These are phyloP conservation scores for Cladophialophora bantiana DNA, from an alignment of 2,329 filamentous ascomycete genomes.

Conservation along the genomic window DNA sequence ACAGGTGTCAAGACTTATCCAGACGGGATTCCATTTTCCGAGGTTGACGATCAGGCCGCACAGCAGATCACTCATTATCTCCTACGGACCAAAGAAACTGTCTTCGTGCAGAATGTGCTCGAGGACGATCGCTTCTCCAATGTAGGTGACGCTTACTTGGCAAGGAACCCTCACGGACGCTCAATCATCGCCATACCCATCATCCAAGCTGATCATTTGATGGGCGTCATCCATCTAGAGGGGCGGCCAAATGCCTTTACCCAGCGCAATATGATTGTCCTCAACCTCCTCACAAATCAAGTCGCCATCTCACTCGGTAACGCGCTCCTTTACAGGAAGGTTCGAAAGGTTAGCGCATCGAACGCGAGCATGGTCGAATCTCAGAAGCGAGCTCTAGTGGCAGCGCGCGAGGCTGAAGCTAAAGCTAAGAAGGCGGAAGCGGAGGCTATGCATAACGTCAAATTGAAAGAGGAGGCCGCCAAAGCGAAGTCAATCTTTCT, in stretches of 20 bases:
- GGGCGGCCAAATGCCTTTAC: slow-evolving; percentile 70
- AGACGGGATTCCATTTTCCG: slow-evolving; percentile 63
- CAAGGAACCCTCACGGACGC: slow-evolving; percentile 62
- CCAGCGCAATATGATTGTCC: slow-evolving; percentile 61
- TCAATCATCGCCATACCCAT: slow-evolving; percentile 70
- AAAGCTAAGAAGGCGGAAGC: slow-evolving; percentile 71
- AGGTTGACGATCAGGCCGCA: slow-evolving; percentile 65
- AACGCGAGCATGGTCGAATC: slow-evolving; percentile 71
- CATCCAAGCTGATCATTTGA: slow-evolving; percentile 64
- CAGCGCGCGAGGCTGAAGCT: slow-evolving; percentile 67
- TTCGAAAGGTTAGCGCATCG: slow-evolving; percentile 67
- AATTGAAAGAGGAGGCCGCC: slow-evolving; percentile 70
- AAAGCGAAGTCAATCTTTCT: slow-evolving; percentile 58
- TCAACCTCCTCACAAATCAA: slow-evolving; percentile 68
- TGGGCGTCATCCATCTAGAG: slow-evolving; percentile 69
- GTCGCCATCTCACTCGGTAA: slow-evolving; percentile 70
- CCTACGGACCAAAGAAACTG: slow-evolving; percentile 67
- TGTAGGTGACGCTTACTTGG: slow-evolving; percentile 63
- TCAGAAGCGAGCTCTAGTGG: slow-evolving; percentile 67
- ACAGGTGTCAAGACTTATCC: slow-evolving; percentile 61
- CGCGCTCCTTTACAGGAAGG: slow-evolving; percentile 66
- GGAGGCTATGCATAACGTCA: slow-evolving; percentile 69
- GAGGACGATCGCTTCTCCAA: slow-evolving; percentile 71
- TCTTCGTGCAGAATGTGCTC: slow-evolving; percentile 68
- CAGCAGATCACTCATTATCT: slow-evolving; percentile 69